phyloP scores from a whole-genome alignment of 1,284 basidiomycete species.

The Rhizopogon parksii region DNA sequence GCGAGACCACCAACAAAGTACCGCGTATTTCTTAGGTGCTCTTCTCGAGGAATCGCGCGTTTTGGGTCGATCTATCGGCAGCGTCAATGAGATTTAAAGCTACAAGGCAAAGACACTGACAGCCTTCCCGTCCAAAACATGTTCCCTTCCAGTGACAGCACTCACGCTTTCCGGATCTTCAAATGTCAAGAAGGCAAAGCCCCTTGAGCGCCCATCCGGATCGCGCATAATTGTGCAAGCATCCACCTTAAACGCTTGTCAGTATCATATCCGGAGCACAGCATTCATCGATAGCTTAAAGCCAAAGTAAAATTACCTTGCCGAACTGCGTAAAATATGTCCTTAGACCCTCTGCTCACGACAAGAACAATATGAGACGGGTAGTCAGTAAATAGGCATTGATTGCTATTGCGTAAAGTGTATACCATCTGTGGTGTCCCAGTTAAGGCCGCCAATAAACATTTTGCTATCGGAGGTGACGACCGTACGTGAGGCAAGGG shows the following conservation, averaged over 20 bases:
- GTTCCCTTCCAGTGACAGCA: conserved; percentile 77
- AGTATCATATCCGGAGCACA: neutral
- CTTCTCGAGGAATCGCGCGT: conserved; percentile 86
- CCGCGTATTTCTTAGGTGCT: conserved; percentile 75
- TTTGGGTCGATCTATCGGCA: conserved; percentile 83
- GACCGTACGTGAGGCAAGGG: conserved; percentile 25
- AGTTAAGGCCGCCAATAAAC: conserved; percentile 96
- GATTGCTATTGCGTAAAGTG: conserved; percentile 32
- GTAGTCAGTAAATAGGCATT: conserved; percentile 35
- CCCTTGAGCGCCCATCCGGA: conserved; percentile 81
- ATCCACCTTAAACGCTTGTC: conserved; percentile 51
- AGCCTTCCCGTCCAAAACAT: conserved; percentile 87
- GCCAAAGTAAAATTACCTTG: conserved; percentile 39
- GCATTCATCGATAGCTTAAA: neutral
- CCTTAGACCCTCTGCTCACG: conserved; percentile 55
- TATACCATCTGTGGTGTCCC: conserved; percentile 96
- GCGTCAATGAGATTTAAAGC: conserved; percentile 7
- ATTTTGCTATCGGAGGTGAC: conserved; percentile 74
- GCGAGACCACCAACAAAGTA: conserved; percentile 89
- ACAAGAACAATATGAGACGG: conserved; percentile 22
- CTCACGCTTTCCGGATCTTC: conserved; percentile 77
- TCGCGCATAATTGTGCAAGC: conserved; percentile 96
- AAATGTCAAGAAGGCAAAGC: conserved; percentile 94
- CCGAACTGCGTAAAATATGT: conserved; percentile 69
- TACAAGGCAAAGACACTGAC: conserved; percentile 34